Evolutionary conservation across 768 basidiomycete species (phyloP).

Genomic region (Macrocybe gigantea): DNA sequence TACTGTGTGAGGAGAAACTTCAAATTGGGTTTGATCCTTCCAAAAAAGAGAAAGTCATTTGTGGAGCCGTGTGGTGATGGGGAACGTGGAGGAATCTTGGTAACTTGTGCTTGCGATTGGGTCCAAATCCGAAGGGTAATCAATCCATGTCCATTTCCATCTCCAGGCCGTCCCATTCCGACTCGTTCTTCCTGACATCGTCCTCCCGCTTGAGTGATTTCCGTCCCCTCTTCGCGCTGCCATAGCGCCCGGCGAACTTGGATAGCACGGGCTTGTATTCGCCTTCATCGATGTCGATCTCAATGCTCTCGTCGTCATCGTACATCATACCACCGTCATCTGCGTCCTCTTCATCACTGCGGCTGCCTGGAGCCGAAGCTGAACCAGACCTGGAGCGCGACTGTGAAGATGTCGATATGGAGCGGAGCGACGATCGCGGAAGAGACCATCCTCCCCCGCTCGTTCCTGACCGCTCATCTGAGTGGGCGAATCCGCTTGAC

Average conservation of each 20-base stretch:
- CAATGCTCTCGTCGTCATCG: constrained; percentile 19
- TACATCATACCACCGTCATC: constrained; percentile 28
- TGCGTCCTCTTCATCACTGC: constrained; percentile 26
- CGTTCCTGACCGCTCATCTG: constrained; percentile 11
- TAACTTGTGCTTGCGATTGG: background rate
- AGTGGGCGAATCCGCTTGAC: constrained; percentile 8
- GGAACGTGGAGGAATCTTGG: background rate
- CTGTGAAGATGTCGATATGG: constrained; percentile 30
- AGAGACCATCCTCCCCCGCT: constrained; percentile 43
- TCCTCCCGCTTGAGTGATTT: constrained; percentile 35
- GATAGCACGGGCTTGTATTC: constrained; percentile 8
- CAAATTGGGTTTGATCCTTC: constrained; percentile 1
- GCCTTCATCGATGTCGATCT: constrained; percentile 16
- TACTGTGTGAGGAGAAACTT: background rate
- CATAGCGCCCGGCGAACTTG: constrained; percentile 14
- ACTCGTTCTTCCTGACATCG: constrained; percentile 38
- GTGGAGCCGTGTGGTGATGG: background rate
- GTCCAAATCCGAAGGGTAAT: constrained; percentile 3
- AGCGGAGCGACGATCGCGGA: constrained; percentile 47
- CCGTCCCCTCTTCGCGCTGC: constrained; percentile 12
- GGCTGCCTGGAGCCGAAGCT: constrained; percentile 19
- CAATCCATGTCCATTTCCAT: constrained; percentile 75
- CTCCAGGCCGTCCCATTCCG: constrained; percentile 60
- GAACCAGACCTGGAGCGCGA: constrained; percentile 26
- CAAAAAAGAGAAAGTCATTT: constrained; percentile 1